phyloP scores from a whole-genome alignment of 306 rosid genomes.

The Glycine latifolia region DNA sequence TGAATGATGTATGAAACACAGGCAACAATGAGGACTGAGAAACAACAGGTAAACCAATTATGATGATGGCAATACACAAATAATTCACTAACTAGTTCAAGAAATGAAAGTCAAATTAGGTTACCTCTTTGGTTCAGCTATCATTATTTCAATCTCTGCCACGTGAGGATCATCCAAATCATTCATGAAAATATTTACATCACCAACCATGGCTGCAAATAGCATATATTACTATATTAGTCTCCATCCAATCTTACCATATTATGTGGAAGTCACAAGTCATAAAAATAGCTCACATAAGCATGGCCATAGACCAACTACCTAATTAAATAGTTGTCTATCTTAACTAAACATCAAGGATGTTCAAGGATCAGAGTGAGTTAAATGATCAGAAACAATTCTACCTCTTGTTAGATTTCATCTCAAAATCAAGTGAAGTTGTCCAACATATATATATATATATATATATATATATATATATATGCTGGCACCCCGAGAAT shows the following conservation, averaged over 20 bases:
- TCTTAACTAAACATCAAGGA: not conserved
- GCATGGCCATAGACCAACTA: not conserved
- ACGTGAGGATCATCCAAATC: conserved; percentile 70
- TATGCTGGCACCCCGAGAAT: too few species aligned
- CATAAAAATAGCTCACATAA: not conserved
- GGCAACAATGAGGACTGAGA: not conserved
- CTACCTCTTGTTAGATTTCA: not conserved
- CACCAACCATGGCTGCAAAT: conserved; percentile 90
- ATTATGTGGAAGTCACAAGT: not conserved
- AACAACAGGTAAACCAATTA: not conserved
- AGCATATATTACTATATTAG: conserved; percentile 48
- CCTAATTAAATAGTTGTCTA: not conserved
- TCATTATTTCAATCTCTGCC: conserved; percentile 95
- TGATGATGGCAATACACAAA: not conserved
- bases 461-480: too few species aligned
- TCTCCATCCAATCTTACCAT: conserved; percentile 6
- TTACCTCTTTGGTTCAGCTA: conserved; percentile 90
- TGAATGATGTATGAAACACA: conserved; percentile 9
- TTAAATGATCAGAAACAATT: not conserved
- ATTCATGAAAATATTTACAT: conserved; percentile 93
- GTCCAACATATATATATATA: too few species aligned
- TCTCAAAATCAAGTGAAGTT: too few species aligned
- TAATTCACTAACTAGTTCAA: conserved; percentile 35
- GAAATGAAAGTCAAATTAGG: conserved; percentile 36
- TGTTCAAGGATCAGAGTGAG: not conserved